Evolutionary conservation across 768 basidiomycete genomes (phyloP), one percentile per base, ranked within the genome.

Genomic region (Lactarius akahatsu): DNA sequence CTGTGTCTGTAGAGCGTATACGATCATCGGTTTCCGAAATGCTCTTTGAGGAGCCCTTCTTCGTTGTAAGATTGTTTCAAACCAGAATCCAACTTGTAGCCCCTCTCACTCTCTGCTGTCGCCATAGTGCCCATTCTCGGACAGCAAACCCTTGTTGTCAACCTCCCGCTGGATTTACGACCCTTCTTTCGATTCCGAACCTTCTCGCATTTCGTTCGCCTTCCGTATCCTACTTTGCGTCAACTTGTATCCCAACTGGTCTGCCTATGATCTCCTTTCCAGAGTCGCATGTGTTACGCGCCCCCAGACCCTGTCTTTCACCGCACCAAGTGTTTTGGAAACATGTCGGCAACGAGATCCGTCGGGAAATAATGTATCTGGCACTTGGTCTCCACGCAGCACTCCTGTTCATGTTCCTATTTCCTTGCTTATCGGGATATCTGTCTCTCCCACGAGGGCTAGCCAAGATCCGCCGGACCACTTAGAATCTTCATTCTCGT

Each of bases 141-240:
- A 62, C 34, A 23, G 40, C 38, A 43, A 40, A 20, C 32, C 56
- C 23, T 32, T 38, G 13, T 56, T 57, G 20, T 40, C 60, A 1
- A 40, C 64, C 38, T 52, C 59, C 26, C 57, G 68, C 61, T 69
- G 68, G 68, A 36, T 30, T 38, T 67, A 69, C 55, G 65, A 69
- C 28, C 52, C 68, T 41, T 59, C 65, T 59, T 50, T 69, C 4
- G 68, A 69, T 57, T 32, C 47, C 32, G 68, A 69, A 16, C 59
- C 68, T n/a, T 62, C 68, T 47, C 68, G 68, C 55, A 69, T 69
- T 26, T 62, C 68, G n/a, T 66, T 69, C 41, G 68, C 68, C 30
- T 69, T 67, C 38, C 57, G 36, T 26, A 59, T 69, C 8, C 38
- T 69, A 23, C 68, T 57, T 34, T 66, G 41, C n/a, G 47, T 62